Percentiles rank a stretch among this genome's conserved stretches.
Evolutionary conservation across 2,329 filamentous ascomycete species (phyloP).

Genomic region (Penicillium sp.): DNA sequence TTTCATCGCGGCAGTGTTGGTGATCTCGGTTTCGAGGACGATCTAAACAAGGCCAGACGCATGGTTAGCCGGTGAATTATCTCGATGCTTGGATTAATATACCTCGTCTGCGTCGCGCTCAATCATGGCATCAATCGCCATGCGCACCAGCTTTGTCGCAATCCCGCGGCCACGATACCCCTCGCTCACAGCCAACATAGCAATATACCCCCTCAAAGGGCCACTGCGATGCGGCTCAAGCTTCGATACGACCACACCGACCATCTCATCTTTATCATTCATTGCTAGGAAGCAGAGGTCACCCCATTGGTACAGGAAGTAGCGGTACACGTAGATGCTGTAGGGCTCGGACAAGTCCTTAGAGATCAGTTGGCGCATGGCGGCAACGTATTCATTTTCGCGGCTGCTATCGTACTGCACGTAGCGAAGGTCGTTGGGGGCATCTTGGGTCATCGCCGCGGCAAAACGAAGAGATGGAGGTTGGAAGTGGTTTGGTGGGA

Average conservation of each 20-base stretch:
- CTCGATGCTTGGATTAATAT: constrained; percentile 6
- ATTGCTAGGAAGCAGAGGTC: constrained; percentile 86
- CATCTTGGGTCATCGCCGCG: constrained; percentile 30
- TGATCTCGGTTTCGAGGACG: constrained; percentile 92
- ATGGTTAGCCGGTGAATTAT: constrained; percentile 11
- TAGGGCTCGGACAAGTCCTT: constrained; percentile 97
- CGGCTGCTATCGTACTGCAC: constrained; percentile 56
- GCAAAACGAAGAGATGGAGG: constrained; percentile 13
- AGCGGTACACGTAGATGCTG: constrained; percentile 98
- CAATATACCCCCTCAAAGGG: constrained; percentile 88
- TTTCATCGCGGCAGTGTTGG: constrained; percentile 81
- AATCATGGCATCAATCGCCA: constrained; percentile 87
- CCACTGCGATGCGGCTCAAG: constrained; percentile 84
- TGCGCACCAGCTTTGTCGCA: constrained; percentile 79
- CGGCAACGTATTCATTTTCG: constrained; percentile 66
- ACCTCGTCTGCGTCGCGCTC: constrained; percentile 77
- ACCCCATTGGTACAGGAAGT: constrained; percentile 96
- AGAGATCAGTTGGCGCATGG: constrained; percentile 87
- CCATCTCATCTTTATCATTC: constrained; percentile 53
- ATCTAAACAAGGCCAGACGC: constrained; percentile 46
- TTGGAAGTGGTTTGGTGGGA: constrained; percentile 1
- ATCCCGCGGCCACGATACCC: constrained; percentile 78
- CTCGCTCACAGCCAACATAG: constrained; percentile 90
- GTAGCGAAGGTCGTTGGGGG: constrained; percentile 50
- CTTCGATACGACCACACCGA: constrained; percentile 92